Conservation (phyloP, 2,329 filamentous ascomycete species). For the Penicillium sp. region DNA sequence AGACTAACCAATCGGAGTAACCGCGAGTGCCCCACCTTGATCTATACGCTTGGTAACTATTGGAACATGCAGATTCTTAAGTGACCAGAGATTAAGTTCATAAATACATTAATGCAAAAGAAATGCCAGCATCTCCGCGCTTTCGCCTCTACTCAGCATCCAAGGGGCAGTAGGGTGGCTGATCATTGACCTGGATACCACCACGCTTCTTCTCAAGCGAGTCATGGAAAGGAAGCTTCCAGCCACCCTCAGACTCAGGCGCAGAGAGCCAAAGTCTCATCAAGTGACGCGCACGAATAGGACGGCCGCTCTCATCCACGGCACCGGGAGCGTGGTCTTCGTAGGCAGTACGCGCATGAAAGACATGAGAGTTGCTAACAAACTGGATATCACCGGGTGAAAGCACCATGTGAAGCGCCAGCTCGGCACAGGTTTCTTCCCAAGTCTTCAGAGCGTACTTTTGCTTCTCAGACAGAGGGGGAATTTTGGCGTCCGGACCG, state of each 20-base stretch:
- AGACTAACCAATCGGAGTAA: background rate
- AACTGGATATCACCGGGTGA: conserved; percentile 31
- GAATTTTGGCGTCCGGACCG: conserved; percentile 30
- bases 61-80: no score
- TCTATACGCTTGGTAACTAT: no score
- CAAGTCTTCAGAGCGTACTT: conserved; percentile 26
- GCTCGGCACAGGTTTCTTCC: conserved; percentile 25
- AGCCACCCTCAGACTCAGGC: conserved; percentile 27
- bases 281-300: conserved; percentile 24
- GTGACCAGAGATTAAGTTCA: background rate
- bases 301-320: conserved; percentile 21
- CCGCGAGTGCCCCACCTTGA: no score
- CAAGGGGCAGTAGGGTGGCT: conserved; percentile 25
- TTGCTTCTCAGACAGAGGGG: conserved; percentile 26
- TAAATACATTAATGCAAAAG: background rate
- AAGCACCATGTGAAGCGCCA: conserved; percentile 29
- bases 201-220: conserved; percentile 28
- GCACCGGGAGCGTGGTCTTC: conserved; percentile 26
- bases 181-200: conserved; percentile 29
- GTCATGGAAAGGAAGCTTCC: conserved; percentile 28
- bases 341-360: conserved; percentile 30
- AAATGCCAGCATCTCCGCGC: background rate
- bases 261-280: conserved; percentile 30
- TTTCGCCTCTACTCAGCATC: conserved; percentile 22
- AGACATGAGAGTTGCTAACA: conserved; percentile 28